These are phyloP conservation scores for Microsporum ferrugineum DNA, from an alignment of 2,329 filamentous ascomycete genomes.

Conservation along the genomic window DNA sequence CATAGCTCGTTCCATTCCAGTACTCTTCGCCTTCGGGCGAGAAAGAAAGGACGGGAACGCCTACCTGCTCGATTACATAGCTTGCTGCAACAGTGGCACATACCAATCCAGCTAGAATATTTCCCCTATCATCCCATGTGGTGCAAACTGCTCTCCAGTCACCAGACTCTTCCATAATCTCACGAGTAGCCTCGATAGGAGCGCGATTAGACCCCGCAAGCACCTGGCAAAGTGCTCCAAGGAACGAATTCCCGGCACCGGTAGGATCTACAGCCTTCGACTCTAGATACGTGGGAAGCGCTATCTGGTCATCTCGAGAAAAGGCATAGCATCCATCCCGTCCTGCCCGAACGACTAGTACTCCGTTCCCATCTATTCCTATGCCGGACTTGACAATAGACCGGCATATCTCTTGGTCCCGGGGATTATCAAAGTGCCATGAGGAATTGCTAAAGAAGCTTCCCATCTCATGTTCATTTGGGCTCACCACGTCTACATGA, in stretches of 20 bases:
- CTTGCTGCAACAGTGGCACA: constrained; percentile 78
- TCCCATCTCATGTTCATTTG: constrained; percentile 83
- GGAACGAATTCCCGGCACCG: constrained; percentile 83
- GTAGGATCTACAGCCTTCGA: constrained; percentile 72
- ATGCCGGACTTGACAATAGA: constrained; percentile 29
- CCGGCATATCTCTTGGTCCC: constrained; percentile 24
- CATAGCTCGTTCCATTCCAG: constrained; percentile 37
- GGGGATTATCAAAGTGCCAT: constrained; percentile 23
- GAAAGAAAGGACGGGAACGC: constrained; percentile 49
- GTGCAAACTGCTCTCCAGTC: constrained; percentile 36
- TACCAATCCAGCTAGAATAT: constrained; percentile 54
- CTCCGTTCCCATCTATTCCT: constrained; percentile 27
- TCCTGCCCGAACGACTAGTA: constrained; percentile 47
- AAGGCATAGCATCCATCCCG: constrained; percentile 47
- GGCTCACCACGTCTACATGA: constrained; percentile 52
- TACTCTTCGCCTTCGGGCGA: constrained; percentile 25
- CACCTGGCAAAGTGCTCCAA: constrained; percentile 51
- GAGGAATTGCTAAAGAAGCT: constrained; percentile 59
- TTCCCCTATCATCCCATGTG: constrained; percentile 38
- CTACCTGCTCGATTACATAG: constrained; percentile 90
- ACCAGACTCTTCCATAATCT: constrained; percentile 39
- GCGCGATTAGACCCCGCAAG: constrained; percentile 35
- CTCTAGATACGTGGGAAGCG: constrained; percentile 67
- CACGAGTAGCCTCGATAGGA: constrained; percentile 23
- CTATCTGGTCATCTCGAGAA: constrained; percentile 37